Conservation (phyloP, 768 basidiomycete species). For the Mycena venus region DNA sequence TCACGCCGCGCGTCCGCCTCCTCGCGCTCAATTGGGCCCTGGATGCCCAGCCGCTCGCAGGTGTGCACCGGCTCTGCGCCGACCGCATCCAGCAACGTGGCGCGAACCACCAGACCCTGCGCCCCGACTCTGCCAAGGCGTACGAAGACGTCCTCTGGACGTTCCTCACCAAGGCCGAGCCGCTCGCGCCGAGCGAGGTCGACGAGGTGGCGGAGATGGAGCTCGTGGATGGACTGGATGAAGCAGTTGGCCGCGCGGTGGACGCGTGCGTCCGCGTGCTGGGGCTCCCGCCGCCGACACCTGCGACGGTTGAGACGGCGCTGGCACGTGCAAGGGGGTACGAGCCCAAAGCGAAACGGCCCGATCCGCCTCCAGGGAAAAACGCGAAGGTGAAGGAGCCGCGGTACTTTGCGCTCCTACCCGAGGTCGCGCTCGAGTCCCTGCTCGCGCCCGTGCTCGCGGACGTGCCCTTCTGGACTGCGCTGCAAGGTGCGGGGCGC, state of each 20-base stretch:
- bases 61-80: slow-evolving; percentile 80
- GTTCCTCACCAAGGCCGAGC: slow-evolving; percentile 76
- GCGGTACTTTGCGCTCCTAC: slow-evolving; percentile 85
- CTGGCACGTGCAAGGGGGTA: slow-evolving; percentile 60
- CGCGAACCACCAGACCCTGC: slow-evolving; percentile 87
- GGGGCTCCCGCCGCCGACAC: slow-evolving; percentile 62
- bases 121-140: slow-evolving; percentile 63
- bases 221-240: slow-evolving; percentile 65
- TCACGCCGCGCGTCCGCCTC: slow-evolving; percentile 72
- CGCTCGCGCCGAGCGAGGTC: slow-evolving; percentile 73
- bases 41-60: slow-evolving; percentile 67
- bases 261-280: slow-evolving; percentile 68
- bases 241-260: slow-evolving; percentile 70
- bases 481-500: slow-evolving; percentile 59
- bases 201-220: slow-evolving; percentile 80
- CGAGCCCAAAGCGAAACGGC: slow-evolving; percentile 52
- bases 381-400: slow-evolving; percentile 51
- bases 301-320: slow-evolving; percentile 69
- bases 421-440: slow-evolving; percentile 73
- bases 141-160: slow-evolving; percentile 85
- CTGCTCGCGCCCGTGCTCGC: slow-evolving; percentile 61
- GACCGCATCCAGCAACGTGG: slow-evolving; percentile 84
- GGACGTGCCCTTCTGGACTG: slow-evolving; percentile 62
- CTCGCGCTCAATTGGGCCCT: slow-evolving; percentile 86
- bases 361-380: slow-evolving; percentile 39